phyloP scores from a whole-genome alignment of 768 basidiomycete species.

The Chalciporus sphaerocephalus region DNA sequence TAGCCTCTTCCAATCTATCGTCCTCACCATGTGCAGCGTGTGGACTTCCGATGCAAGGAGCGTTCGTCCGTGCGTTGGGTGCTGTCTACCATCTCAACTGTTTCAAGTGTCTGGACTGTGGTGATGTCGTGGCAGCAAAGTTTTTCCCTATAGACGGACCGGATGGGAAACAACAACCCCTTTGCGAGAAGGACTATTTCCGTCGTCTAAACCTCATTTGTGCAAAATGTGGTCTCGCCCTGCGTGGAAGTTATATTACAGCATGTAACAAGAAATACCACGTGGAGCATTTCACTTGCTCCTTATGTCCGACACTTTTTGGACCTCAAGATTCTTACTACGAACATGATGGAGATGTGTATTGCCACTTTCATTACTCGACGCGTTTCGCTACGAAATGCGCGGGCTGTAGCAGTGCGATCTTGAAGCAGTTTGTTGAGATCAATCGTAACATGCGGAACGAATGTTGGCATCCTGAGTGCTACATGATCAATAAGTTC shows the following conservation, averaged over 20 bases:
- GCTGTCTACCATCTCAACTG: slow-evolving; percentile 96
- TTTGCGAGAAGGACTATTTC: slow-evolving; percentile 99
- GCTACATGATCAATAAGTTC: slow-evolving; percentile 99
- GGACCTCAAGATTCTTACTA: slow-evolving; percentile 99
- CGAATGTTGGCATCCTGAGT: slow-evolving; percentile 99
- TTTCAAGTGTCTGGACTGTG: slow-evolving; percentile 98
- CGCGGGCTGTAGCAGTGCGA: slow-evolving; percentile 94
- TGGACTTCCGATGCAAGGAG: slow-evolving; percentile 82
- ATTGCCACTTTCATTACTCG: slow-evolving; percentile 98
- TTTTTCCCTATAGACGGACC: slow-evolving; percentile 97
- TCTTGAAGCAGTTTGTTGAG: slow-evolving; percentile 98
- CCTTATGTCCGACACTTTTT: slow-evolving; percentile 91
- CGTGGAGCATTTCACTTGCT: slow-evolving; percentile 99
- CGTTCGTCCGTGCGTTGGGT: slow-evolving; percentile 92
- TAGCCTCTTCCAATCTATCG: slow-evolving; percentile 48
- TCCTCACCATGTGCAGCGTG: slow-evolving; percentile 72
- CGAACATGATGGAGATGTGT: slow-evolving; percentile 96
- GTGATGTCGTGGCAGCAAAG: slow-evolving; percentile 93
- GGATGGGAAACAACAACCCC: slow-evolving; percentile 82
- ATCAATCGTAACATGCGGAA: slow-evolving; percentile 97
- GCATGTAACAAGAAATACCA: slow-evolving; percentile 99
- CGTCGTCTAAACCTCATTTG: slow-evolving; percentile 93
- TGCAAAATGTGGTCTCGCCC: slow-evolving; percentile 89
- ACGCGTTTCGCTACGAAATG: slow-evolving; percentile 98
- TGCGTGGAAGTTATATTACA: slow-evolving; percentile 97